Base-by-base conservation (phyloP, 2,329 filamentous ascomycete genomes). In the Arthrinium phaeospermum region DNA sequence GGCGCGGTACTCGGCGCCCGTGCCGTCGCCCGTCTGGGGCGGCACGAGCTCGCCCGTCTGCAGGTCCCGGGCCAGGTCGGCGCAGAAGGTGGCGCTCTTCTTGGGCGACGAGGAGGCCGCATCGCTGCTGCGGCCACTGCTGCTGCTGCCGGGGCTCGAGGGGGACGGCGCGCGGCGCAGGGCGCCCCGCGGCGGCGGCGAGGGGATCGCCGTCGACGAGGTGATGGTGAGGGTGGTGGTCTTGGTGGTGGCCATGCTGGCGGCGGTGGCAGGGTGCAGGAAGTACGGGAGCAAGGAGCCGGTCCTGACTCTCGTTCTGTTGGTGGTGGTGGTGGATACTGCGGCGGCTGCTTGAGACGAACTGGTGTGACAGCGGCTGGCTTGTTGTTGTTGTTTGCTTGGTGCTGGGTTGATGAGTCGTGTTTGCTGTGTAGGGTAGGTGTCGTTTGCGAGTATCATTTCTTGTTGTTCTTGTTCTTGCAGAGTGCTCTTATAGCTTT, bases 31-130 rank as follows among this genome's bases (percentile, higher is more conserved):
- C 45, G 73, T 74, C 47, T 75, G 46, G 47, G 75, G 75, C 12
- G 46, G 71, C 14, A 76, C 69, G 57, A 76, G 74, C 71, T 77
- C 76, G 70, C 67, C 67, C 45, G 67, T 69, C 24, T 69, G 67
- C 45, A 69, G 45, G 67, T 69, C 67, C 19, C 67, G 67, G 67
- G 67, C 67, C 45, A 69, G 27, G 67, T 69, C 67, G 45, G 45
- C 22, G 5, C 24, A 12, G 67, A 69, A 69, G 67, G 67, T 49
- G 57, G 57, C 57, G 44, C 67, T 41, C 45, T 49, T 49, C 45
- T 69, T 69, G 67, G 16, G 27, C 14, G 30, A 30, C 53, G 53
- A 34, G 24, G 49, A 13, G 27, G 53, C 34, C 13, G 27, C 19
- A 22, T 41, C 37, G 7, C 22, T 10, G 16, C 45, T 22, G 16